Conservation (phyloP, 345 rosid species). For the Eutrema japonicum region DNA sequence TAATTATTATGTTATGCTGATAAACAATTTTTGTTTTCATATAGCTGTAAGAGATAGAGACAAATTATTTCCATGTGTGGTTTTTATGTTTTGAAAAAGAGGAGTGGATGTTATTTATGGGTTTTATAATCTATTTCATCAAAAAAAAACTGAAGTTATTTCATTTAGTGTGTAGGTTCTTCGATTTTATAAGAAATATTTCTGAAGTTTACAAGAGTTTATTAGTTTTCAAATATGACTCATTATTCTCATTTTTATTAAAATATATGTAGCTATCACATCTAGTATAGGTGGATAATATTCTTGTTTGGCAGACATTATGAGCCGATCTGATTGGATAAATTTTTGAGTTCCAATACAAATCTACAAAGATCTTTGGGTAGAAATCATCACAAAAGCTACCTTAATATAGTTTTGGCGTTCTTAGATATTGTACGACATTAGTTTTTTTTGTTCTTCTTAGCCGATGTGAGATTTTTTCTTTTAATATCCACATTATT, state of each 20-base stretch:
- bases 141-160: neutral
- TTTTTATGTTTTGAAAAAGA: neutral
- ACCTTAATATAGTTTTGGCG: neutral
- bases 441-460: too few species aligned
- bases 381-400: neutral
- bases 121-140: neutral
- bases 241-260: neutral
- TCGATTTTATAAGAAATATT: neutral
- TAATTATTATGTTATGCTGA: neutral
- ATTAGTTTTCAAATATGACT: neutral
- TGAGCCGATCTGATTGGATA: neutral
- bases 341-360: neutral
- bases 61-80: neutral
- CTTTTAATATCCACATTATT: neutral
- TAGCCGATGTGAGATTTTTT: constrained; percentile 1
- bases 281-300: neutral
- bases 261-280: neutral
- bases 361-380: neutral
- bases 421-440: neutral
- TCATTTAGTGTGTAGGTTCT: neutral
- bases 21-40: neutral
- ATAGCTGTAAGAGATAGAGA: neutral
- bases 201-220: neutral
- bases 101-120: constrained; percentile 1
- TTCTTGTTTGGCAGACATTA: neutral